Conservation (phyloP, 768 basidiomycete genomes). For the Sporobolomyces phaffii region DNA sequence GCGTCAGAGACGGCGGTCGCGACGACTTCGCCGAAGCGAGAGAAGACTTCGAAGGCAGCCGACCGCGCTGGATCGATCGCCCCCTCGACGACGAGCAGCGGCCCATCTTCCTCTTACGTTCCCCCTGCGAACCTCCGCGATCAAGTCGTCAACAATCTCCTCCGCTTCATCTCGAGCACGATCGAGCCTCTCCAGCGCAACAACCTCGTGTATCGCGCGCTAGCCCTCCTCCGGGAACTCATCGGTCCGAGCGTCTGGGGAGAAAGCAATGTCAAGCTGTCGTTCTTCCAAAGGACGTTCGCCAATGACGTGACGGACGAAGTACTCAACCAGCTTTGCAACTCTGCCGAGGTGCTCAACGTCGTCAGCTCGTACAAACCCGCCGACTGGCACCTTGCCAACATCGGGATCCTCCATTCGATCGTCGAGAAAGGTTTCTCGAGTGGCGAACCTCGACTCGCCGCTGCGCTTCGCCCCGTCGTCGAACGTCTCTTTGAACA, state of each 20-base stretch:
- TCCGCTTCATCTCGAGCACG: slow-evolving; percentile 73
- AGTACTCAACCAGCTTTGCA: slow-evolving; percentile 63
- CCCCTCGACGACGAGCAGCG: slow-evolving; percentile 42
- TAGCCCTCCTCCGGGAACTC: slow-evolving; percentile 62
- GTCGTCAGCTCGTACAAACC: slow-evolving; percentile 76
- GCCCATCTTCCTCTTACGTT: slow-evolving; percentile 21
- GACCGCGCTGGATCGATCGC: slow-evolving; percentile 48
- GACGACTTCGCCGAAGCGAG: slow-evolving; percentile 41
- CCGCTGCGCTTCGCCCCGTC: slow-evolving; percentile 54
- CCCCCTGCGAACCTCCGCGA: slow-evolving; percentile 70
- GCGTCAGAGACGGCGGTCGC: neutral
- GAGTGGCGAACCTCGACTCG: slow-evolving; percentile 64
- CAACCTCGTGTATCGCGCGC: slow-evolving; percentile 47
- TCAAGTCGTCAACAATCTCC: slow-evolving; percentile 86
- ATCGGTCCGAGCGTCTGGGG: slow-evolving; percentile 78
- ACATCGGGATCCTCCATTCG: slow-evolving; percentile 67
- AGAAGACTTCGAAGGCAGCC: slow-evolving; percentile 30
- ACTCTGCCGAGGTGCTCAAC: slow-evolving; percentile 80
- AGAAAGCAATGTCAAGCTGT: slow-evolving; percentile 83
- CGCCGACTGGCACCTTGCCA: slow-evolving; percentile 69
- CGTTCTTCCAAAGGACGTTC: slow-evolving; percentile 78
- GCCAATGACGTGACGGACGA: slow-evolving; percentile 66
- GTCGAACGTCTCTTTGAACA: slow-evolving; percentile 41
- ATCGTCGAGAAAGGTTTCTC: slow-evolving; percentile 76
- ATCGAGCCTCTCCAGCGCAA: slow-evolving; percentile 46